These are phyloP conservation scores for Collybia mongolica DNA, from an alignment of 768 basidiomycete species.

Conservation along the genomic window DNA sequence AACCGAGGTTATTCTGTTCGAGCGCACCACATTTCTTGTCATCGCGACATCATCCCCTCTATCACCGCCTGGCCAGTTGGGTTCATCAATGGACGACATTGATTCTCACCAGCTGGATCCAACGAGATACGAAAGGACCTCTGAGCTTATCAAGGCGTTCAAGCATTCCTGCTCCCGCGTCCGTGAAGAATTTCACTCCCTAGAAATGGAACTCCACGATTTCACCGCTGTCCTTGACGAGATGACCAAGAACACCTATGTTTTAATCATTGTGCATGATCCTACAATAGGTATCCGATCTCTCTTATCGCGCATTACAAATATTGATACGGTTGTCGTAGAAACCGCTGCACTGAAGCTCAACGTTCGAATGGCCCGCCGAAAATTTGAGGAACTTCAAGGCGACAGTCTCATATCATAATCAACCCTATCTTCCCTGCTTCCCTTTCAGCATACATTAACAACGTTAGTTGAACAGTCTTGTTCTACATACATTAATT, in stretches of 20 bases:
- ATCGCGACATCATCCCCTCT: slow-evolving; percentile 76
- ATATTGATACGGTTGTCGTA: slow-evolving; percentile 26
- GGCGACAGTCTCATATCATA: slow-evolving; percentile 56
- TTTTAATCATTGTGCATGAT: slow-evolving; percentile 86
- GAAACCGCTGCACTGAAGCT: slow-evolving; percentile 87
- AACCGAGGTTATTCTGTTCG: slow-evolving; percentile 93
- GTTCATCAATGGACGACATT: slow-evolving; percentile 21
- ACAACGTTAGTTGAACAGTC: too few species aligned
- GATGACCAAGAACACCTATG: slow-evolving; percentile 91
- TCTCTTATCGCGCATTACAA: not conserved
- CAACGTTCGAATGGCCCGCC: slow-evolving; percentile 83
- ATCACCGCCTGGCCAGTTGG: slow-evolving; percentile 17
- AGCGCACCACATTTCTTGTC: slow-evolving; percentile 96
- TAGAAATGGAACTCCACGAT: slow-evolving; percentile 83
- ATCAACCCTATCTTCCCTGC: not conserved
- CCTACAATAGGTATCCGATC: slow-evolving; percentile 70
- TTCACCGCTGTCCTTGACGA: slow-evolving; percentile 91
- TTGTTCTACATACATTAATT: not conserved
- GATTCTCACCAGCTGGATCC: slow-evolving; percentile 52
- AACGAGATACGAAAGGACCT: slow-evolving; percentile 82
- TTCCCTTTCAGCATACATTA: too few species aligned
- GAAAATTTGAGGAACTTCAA: slow-evolving; percentile 89
- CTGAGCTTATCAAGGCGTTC: slow-evolving; percentile 94
- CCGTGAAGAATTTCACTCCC: slow-evolving; percentile 80
- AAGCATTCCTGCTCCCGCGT: slow-evolving; percentile 87